Evolutionary conservation across 2,329 filamentous ascomycete species (phyloP), one percentile per base, ranked within the genome.

Genomic region (Stemphylium vesicarium): DNA sequence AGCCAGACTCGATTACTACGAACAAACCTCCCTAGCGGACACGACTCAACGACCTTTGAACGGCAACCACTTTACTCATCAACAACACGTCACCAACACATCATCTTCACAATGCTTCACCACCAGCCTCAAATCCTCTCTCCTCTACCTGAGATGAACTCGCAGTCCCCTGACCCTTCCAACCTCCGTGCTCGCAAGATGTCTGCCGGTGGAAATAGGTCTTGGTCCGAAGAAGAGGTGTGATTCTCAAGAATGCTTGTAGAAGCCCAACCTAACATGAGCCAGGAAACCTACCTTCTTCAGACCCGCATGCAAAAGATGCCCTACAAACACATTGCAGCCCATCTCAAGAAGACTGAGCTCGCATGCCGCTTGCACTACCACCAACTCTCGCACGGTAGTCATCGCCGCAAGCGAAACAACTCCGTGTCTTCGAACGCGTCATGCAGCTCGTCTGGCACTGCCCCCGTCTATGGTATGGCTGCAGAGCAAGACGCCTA

Each of bases 241-340:
- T 66, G 82, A 33, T 7, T 1, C 38, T 45, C 20, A 40, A 15
- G 26, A 29, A 32, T 18, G n/a, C 18, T 4, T 36, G 0, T 7
- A 16, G 36, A 0, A n/a, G 20, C 26, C 18, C 7, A n/a, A 4
- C 24, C 64, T 74, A 45, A 73, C 66, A 53, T 10, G n/a, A 32
- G 42, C 59, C 60, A 94, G 90, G 91, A 95, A 78, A 84, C 87
- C 53, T 95, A 94, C 75, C 87, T 95, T 50, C 84, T 95, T 57
- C 89, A 92, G 77, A 93, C 89, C 57, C 89, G 91, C 54, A 85
- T 91, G 69, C 89, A 93, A 70, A 94, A 94, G 79, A 92, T 94
- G 87, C 91, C 91, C 0, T 95, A 95, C 78, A 95, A 94, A 82
- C 90, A 94, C 74, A 95, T 95, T 72, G 91, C 91, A 54, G 85